Evolutionary conservation across 2,329 filamentous ascomycete genomes (phyloP), one percentile per base, ranked within the genome.

Genomic region (Escovopsis weberi): DNA sequence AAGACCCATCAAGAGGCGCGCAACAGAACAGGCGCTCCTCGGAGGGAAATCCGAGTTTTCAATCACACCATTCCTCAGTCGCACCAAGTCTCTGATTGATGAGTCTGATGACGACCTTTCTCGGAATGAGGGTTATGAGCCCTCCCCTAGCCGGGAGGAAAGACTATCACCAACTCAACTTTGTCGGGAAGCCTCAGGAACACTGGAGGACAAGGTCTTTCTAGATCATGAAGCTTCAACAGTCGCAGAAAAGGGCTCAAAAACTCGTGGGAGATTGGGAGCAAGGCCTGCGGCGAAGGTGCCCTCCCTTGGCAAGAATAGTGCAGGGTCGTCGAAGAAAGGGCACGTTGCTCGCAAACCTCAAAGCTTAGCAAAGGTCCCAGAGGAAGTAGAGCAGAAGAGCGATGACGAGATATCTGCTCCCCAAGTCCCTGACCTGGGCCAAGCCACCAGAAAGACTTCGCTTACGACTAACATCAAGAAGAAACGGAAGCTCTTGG

Each of bases 21-120:
- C 66, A 39, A 59, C 66, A 26, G 73, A 78, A 1, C 64, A 77
- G 43, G 51, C 62, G 2, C 43, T 55, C 11, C 67, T 83, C 5
- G 86, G 84, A 28, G 85, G 94, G 55, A 95, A 94, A 60, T 95
- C 88, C 0, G 80, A 74, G 3, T 95, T 96, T 60, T 94, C 87
- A 4, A 86, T 95, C 49, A 96, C 89, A 0, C 89, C 89, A 0
- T 95, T 94, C 66, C 69, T 96, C 47, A 94, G 88, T 59, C 78
- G 81, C 40, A 80, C 76, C 26, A 78, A 72, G 59, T 68, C 68
- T 48, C 64, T 80, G 12, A 48, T 55, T 10, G 66, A 68, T 18
- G 59, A 61, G 1, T 58, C 59, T 3, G 46, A 50, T 4, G 57
- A 57, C 8, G 43, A 52, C 15, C 45, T 48, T 11, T 55, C 55